Evolutionary conservation across 768 basidiomycete species (phyloP), one percentile per base, ranked within the genome.

Genomic region (Lentinula aciculospora): DNA sequence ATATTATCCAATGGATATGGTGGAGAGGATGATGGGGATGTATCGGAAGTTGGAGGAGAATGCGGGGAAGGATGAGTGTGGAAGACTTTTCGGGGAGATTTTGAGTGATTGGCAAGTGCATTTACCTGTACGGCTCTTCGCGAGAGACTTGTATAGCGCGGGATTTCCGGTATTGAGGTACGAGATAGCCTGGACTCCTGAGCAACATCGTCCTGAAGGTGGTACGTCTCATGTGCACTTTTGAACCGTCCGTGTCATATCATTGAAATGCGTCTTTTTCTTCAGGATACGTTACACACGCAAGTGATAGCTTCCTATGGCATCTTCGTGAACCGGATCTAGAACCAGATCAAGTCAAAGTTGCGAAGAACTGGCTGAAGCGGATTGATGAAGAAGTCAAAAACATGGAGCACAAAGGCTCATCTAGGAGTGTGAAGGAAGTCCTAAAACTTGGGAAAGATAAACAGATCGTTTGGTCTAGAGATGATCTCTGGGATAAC

Each of bases 261-360:
- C 3, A 37, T 25, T 13, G 27, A 32, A 36, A 54, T 34, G 31
- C 44, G 21, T 57, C 25, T 1, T 40, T 9, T 39, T 8, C 13
- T 45, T 17, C 53, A 89, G 86, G 85, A 1, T 82, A 83, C 55
- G 84, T 90, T 5, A 89, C 87, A 0, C 89, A 92, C 62, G 86
- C 72, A 4, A 80, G 81, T 7, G 90, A 92, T 62, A 74, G 84
- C 5, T 59, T 71, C 27, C 53, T 90, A 15, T 91, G 88, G 83
- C 76, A 84, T 1, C 71, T 89, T 15, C 76, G 83, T 4, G 59
- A 76, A 0, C 80, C 84, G 4, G 66, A 63, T n/a, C 66, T 92
- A 57, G 69, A 73, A 3, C 58, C 69, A 0, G 63, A 76, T 3
- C 80, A 90, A 61, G 66, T 73, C 7, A 64, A 67, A 0, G 64